Evolutionary conservation across 1,284 basidiomycete genomes (phyloP), one percentile per base, ranked within the genome.

Genomic region (Chalciporus sp.): DNA sequence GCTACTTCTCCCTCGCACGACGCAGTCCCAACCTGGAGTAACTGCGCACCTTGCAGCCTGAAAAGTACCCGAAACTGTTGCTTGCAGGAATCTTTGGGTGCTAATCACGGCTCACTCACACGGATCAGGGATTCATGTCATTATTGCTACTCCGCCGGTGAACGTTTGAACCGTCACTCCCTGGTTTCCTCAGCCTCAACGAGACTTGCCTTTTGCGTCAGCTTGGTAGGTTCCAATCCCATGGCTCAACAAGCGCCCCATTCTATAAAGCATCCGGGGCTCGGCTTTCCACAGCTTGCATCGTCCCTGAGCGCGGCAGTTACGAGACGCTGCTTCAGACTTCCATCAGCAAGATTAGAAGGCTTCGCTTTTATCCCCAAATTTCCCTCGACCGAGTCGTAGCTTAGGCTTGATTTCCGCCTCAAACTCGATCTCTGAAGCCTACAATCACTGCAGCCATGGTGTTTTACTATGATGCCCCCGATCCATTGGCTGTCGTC

Each of bases 401-500:
- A 16, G n/a, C 9, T n/a, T 9, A 37, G 35, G 35, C 31, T 43
- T 39, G 47, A 40, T 43, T 47, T 31, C 4, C 11, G n/a, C 42
- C 12, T 23, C 40, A 20, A 29, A 20, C 43, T 7, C 7, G 10
- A 37, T 37, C 16, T 17, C 17, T 9, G 7, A 17, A 17, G n/a
- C 7, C 35, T 17, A 17, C 35, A 7, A 37, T 8, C 16, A 28
- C 9, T 6, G 1, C 17, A 46, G 14, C 26, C 10, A 66, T 71
- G 69, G 67, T 60, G 1, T 68, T 68, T 52, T 11, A 64, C 57
- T 61, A 60, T 52, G 73, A 75, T 37, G 61, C 64, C 53, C 59
- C 72, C 40, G 85, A 87, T 65, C 84, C 85, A 0, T 70, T 87
- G 35, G 69, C 77, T 2, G 63, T 74, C 29, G 74, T 81, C 55